These are phyloP conservation scores for Lachnellula willkommii DNA, from an alignment of 2,329 filamentous ascomycete species.

Conservation along the genomic window DNA sequence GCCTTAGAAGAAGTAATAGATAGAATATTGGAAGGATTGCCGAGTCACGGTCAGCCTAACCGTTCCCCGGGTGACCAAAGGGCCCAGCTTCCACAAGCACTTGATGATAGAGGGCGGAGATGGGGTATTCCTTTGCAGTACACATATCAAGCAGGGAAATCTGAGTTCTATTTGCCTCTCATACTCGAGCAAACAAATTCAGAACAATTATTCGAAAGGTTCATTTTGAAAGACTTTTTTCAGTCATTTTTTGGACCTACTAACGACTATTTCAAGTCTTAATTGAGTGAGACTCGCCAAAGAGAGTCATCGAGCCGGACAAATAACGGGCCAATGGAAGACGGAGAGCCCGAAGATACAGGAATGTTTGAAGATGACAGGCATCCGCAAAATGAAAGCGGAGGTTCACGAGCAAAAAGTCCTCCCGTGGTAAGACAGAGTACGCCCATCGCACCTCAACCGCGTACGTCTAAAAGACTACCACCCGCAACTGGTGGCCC, in stretches of 20 bases:
- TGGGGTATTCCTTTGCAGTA: background rate
- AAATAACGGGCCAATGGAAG: no score
- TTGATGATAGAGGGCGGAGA: background rate
- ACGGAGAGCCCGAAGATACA: no score
- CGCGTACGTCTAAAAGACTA: no score
- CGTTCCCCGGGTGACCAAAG: background rate
- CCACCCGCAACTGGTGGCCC: no score
- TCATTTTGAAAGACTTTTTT: background rate
- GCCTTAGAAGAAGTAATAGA: background rate
- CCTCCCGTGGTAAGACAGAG: no score
- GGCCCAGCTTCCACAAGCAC: background rate
- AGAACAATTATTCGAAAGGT: background rate
- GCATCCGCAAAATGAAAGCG: no score
- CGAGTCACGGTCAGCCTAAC: background rate
- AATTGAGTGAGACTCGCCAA: no score
- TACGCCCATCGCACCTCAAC: no score
- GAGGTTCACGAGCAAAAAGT: no score
- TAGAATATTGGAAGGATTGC: background rate
- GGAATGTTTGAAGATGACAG: no score
- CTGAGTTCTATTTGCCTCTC: background rate
- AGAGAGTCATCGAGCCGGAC: no score
- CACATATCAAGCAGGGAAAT: background rate
- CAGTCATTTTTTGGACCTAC: background rate
- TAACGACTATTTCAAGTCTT: background rate
- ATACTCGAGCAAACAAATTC: background rate